A percentile compares a stretch with the other conserved stretches of the same genome.
Evolutionary conservation across 1,139 yeast species (phyloP).

Genomic region (Yarrowia galli): DNA sequence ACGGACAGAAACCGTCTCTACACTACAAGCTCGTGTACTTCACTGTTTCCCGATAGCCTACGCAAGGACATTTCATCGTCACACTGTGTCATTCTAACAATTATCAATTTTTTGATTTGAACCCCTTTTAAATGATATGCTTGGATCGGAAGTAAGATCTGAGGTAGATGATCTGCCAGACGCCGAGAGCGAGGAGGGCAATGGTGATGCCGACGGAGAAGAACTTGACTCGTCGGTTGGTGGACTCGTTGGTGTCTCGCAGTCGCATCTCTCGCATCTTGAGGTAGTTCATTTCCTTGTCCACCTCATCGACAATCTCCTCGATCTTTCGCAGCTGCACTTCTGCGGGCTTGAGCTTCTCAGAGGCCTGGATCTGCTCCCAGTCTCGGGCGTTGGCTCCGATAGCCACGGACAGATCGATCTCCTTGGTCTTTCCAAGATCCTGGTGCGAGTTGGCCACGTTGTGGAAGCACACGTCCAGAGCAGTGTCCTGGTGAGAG

Average conservation of each 20-base stretch:
- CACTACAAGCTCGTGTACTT: too few relatives aligned
- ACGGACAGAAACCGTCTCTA: too few relatives aligned
- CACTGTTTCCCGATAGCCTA: too few relatives aligned
- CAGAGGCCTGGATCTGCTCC: conserved; percentile 93
- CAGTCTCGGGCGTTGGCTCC: conserved; percentile 98
- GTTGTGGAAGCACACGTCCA: conserved; percentile 91
- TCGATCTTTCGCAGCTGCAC: conserved; percentile 83
- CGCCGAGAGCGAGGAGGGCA: conserved; percentile 78
- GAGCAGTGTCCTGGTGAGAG: conserved; percentile 79
- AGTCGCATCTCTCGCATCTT: conserved; percentile 86
- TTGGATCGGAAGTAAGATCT: conserved; percentile 93
- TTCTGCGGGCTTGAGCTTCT: conserved; percentile 91
- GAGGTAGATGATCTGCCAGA: conserved; percentile 90
- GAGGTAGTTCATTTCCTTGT: conserved; percentile 78
- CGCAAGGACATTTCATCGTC: too few relatives aligned
- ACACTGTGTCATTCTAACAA: too few relatives aligned
- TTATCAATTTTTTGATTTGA: conserved; percentile 34
- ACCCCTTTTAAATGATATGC: conserved; percentile 71
- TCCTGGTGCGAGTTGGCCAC: conserved; percentile 50
- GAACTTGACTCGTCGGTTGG: conserved; percentile 79
- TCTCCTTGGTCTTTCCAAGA: conserved; percentile 53
- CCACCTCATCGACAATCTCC: conserved; percentile 82
- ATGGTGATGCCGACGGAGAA: conserved; percentile 75
- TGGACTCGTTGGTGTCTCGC: conserved; percentile 96
- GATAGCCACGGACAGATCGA: conserved; percentile 90